Evolutionary conservation across 2,329 filamentous ascomycete genomes (phyloP), one percentile per base, ranked within the genome.

Genomic region (Beauveria varroae): DNA sequence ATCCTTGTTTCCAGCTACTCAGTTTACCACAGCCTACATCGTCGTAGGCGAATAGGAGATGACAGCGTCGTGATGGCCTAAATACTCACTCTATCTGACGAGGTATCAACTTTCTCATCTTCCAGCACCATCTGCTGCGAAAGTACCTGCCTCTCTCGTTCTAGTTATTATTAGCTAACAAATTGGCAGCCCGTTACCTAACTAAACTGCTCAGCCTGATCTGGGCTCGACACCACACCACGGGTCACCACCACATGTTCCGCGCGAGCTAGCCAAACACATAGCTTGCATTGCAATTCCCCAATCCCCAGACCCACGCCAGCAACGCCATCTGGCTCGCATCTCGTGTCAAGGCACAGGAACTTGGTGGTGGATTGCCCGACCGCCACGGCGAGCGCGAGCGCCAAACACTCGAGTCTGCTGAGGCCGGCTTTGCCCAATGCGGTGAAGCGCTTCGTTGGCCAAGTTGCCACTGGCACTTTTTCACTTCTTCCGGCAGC

Each of bases 241-340:
- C 54, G 28, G 20, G 5, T n/a, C 54, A 20, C 18, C 12, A 22
- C n/a, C 54, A 49, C 30, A 24, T 22, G 5, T n/a, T 10, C 8
- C 41, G 3, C n/a, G 9, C 41, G 28, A 26, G 43, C 46, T 58
- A 43, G 34, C 44, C 44, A 57, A 50, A 57, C 55, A 57, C 18
- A 50, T 12, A 30, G 20, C 28, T 30, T 57, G 55, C 40, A 51
- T 51, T 58, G 46, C 22, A 51, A 51, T 58, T 58, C 20, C 34
- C 12, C 5, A 37, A 14, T 37, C 56, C 30, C 56, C 56, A 58
- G 56, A 50, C 56, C 56, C 56, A 58, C 46, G 56, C 22, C 30
- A 20, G 22, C 47, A 51, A 24, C 43, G 43, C 43, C 28, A 43
- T 50, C 34, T 41, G 18, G 41, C 22, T 22, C 37, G 20, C 54